Conservation (phyloP, 192 early-diverging fungal genomes). For the Powellomyces hirtus region DNA sequence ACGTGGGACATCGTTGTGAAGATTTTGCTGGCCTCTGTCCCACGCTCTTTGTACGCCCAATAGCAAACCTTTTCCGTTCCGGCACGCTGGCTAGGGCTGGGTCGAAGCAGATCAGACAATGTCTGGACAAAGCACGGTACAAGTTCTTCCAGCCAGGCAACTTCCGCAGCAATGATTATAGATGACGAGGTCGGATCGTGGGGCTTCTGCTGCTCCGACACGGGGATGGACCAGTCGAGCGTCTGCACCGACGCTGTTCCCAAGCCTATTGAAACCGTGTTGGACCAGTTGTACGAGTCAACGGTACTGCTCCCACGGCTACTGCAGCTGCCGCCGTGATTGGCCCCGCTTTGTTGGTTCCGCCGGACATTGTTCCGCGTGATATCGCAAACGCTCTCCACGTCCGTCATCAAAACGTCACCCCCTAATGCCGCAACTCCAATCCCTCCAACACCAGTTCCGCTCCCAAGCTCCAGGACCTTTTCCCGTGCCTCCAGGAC, state of each 20-base stretch:
- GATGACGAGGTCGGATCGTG: slow-evolving; percentile 13
- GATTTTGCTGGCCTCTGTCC: slow-evolving; percentile 15
- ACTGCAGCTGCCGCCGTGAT: too few relatives aligned
- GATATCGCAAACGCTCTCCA: slow-evolving; percentile 18
- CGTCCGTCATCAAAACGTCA: slow-evolving; percentile 18
- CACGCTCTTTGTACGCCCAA: slow-evolving; percentile 31
- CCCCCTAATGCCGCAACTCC: slow-evolving; percentile 20
- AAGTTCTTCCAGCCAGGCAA: slow-evolving; percentile 25
- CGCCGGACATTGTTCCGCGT: slow-evolving; percentile 7
- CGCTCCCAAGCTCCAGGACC: slow-evolving; percentile 13
- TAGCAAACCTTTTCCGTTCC: slow-evolving; percentile 15
- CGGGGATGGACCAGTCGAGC: slow-evolving; percentile 17
- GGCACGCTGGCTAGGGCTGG: not conserved
- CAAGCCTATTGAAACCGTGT: not conserved
- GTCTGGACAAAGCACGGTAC: slow-evolving; percentile 15
- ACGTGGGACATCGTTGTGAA: slow-evolving; percentile 27
- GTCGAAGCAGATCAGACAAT: not conserved
- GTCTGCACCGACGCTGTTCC: slow-evolving; percentile 18
- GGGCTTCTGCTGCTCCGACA: slow-evolving; percentile 1
- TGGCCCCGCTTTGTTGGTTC: slow-evolving; percentile 1
- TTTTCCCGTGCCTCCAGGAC: slow-evolving; percentile 10
- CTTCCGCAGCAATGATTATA: slow-evolving; percentile 19
- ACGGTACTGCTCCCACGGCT: not conserved
- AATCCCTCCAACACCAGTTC: slow-evolving; percentile 19
- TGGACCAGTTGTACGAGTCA: not conserved